phyloP scores from a whole-genome alignment of 352 stramenopile genomes.

The Phytopythium chamaehyphon region DNA sequence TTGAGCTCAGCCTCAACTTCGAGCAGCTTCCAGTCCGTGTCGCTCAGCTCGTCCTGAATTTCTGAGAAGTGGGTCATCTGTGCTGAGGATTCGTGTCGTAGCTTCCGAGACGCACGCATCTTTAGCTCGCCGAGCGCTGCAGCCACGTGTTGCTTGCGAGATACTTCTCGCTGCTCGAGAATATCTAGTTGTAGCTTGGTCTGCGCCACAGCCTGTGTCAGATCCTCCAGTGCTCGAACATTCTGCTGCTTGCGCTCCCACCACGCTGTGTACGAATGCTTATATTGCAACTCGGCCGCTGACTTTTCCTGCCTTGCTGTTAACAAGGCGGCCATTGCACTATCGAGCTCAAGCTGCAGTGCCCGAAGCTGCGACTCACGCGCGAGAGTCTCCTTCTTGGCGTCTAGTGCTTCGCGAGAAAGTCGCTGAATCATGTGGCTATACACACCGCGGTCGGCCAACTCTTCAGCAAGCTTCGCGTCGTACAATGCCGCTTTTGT shows the following conservation, averaged over 20 bases:
- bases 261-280: slow-evolving; percentile 59
- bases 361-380: slow-evolving; percentile 58
- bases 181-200: slow-evolving; percentile 73
- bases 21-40: slow-evolving; percentile 66
- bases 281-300: slow-evolving; percentile 52
- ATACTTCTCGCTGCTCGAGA: slow-evolving; percentile 70
- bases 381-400: slow-evolving; percentile 62
- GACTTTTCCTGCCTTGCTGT: slow-evolving; percentile 71
- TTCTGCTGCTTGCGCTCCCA: slow-evolving; percentile 76
- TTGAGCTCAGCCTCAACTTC: slow-evolving; percentile 68
- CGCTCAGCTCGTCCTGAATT: slow-evolving; percentile 72
- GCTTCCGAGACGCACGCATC: slow-evolving; percentile 55
- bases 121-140: slow-evolving; percentile 68
- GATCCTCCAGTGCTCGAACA: slow-evolving; percentile 62
- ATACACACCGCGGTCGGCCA: slow-evolving; percentile 67
- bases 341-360: slow-evolving; percentile 55
- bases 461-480: slow-evolving; percentile 71
- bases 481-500: slow-evolving; percentile 79
- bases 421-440: slow-evolving; percentile 83
- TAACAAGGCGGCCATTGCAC: slow-evolving; percentile 44
- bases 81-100: slow-evolving; percentile 69
- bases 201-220: slow-evolving; percentile 73
- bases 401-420: slow-evolving; percentile 43
- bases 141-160: slow-evolving; percentile 68
- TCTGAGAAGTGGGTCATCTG: slow-evolving; percentile 79